phyloP scores from a whole-genome alignment of 2,329 filamentous ascomycete genomes.

The Aspergillus ochraceus region DNA sequence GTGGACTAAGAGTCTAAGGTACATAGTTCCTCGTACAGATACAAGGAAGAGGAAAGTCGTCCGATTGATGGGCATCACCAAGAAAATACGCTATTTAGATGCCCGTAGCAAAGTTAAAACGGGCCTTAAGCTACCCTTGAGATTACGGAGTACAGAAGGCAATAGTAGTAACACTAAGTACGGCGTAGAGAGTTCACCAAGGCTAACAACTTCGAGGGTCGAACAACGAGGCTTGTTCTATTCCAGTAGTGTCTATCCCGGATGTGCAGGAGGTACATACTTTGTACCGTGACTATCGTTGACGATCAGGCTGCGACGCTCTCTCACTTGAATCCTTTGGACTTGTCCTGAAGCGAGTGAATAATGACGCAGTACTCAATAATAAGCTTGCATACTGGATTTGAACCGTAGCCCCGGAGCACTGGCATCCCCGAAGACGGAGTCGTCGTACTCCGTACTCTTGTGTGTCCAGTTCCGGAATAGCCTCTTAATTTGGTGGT shows the following conservation, averaged over 20 bases:
- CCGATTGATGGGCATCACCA: slow-evolving; percentile 1
- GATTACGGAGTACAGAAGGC: no score
- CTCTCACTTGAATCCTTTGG: background rate
- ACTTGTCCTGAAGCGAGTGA: background rate
- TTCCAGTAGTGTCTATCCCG: background rate
- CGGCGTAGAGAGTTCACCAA: background rate
- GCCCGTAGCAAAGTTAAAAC: background rate
- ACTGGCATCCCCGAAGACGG: background rate
- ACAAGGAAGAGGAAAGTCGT: slow-evolving; percentile 4
- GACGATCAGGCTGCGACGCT: background rate
- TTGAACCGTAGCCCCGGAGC: background rate
- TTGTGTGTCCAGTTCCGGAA: background rate
- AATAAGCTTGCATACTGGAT: background rate
- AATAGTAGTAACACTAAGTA: no score
- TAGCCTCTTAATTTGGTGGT: background rate
- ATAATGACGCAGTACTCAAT: background rate
- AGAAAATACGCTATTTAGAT: background rate
- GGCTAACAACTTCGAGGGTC: background rate
- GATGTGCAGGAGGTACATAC: slow-evolving; percentile 1
- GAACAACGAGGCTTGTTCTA: background rate
- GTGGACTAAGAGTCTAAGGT: background rate
- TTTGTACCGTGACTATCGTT: background rate
- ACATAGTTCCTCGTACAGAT: background rate
- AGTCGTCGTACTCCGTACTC: background rate
- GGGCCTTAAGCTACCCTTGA: no score